Base-by-base conservation (phyloP, 2,329 filamentous ascomycete genomes). In the Epichloe elymi region DNA sequence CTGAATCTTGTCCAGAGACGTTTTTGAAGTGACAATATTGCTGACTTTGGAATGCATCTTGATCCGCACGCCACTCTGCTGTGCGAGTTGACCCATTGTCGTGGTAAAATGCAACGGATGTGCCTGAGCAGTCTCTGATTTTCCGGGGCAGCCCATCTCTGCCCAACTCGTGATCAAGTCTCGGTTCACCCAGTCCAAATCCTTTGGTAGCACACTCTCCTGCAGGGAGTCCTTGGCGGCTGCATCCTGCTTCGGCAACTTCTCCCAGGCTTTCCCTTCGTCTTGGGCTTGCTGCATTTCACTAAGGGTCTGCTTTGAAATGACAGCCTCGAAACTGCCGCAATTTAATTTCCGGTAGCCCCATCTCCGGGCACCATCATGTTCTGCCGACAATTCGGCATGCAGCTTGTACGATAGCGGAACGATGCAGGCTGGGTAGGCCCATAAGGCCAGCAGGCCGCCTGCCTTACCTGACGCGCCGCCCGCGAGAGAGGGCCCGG, bases 381-480 rank as follows among this genome's bases (percentile, higher is more conserved):
- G 87, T 65, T 95, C 84, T 4, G 81, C 77, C n/a, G 91, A 86
- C 12, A 98, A 74, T 61, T 95, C 81, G 36, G 80, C 78, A 62
- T 97, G 93, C 15, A 97, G 74, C 46, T 76, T 77, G 67, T 89
- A 97, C 52, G 87, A 94, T 41, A 97, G 72, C 0, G 87, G 87
- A 0, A 96, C 91, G 39, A 97, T 80, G 60, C 79, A 84, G 52
- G 73, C 74, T 0, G 93, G 93, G 62, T 95, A 96, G 1, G 91
- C 93, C 89, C 91, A 97, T 15, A 90, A 73, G 1, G 84, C 93
- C 20, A 98, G 76, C 4, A 98, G 74, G 1, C 93, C 93, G 15
- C 93, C 93, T 0, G 93, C 91, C 70, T 96, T 97, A 40, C 93
- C 93, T 8, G 89, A 95, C 38, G 93, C 91, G 23, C 87, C 91